Evolutionary conservation across 192 early-diverging fungal genomes (phyloP), one percentile per base, ranked within the genome.

Genomic region (Backusella tuberculispora): DNA sequence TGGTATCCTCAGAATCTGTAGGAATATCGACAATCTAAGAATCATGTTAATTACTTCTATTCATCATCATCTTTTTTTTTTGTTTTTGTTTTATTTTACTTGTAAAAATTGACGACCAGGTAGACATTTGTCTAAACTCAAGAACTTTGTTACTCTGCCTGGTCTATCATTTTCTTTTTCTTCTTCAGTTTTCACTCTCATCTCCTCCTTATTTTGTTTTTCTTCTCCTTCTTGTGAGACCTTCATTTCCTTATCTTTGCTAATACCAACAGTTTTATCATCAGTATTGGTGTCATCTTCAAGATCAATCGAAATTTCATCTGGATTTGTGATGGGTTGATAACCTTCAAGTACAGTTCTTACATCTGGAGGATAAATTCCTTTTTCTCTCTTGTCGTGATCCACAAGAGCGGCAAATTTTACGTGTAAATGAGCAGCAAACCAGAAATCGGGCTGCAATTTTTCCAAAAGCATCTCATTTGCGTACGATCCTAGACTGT

Each of bases 101-200:
- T 98, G 94, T 37, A 99, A 78, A 76, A 95, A 98, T 43, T 93
- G 83, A 1, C 94, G 85, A 5, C 83, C 67, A 3, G 90, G 92
- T 24, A 94, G 63, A 69, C 98, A 99, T 69, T 99, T 99, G 83
- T 99, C 98, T n/a, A 99, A 82, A 4, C 96, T 89, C 47, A 99
- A 74, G 80, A 99, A 99, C 41, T 86, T 79, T 2, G 98, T 99
- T 8, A 82, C 14, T 41, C 74, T 73, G 13, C 67, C 26, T 50
- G 38, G 37, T 68, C n/a, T 12, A 41, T 9, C 17, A 66, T 17
- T 37, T 13, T 66, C 50, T 10, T 7, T 19, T 53, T 21, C 8
- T 9, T 53, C 50, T 19, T 19, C 50, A 9, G 9, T 2, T 50
- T 34, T 15, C 34, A n/a, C n/a, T n/a, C 37, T 26, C 2, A 42